Conservation (phyloP, 495 filamentous ascomycete species). For the Lasiosphaeriaceae sp. region DNA sequence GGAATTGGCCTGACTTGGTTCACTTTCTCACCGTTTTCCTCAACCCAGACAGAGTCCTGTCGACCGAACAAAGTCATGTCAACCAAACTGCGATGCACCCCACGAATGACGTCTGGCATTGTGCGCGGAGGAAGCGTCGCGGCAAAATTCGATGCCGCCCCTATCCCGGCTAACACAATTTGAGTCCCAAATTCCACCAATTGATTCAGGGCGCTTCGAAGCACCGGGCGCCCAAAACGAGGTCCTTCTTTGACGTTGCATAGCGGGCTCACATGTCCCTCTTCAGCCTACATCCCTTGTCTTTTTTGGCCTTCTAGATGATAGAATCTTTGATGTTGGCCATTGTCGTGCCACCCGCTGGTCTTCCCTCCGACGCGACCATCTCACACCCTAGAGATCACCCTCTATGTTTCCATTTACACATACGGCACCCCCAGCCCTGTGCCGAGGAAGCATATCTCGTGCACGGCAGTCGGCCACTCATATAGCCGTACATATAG, state of each 20-base stretch:
- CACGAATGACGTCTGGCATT: conserved; percentile 2
- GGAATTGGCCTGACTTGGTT: no score
- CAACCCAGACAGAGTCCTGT: not conserved
- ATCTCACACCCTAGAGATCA: not conserved
- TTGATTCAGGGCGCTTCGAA: not conserved
- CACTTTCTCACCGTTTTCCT: no score
- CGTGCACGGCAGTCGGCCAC: not conserved
- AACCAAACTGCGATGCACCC: not conserved
- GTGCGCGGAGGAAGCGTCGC: conserved; percentile 4
- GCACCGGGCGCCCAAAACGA: not conserved
- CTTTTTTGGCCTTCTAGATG: not conserved
- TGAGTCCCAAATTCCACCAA: conserved; percentile 4
- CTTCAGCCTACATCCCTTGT: not conserved
- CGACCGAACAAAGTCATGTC: not conserved
- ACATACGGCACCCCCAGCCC: not conserved
- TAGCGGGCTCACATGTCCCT: not conserved
- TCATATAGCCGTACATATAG: conserved; percentile 23
- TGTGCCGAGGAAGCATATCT: not conserved
- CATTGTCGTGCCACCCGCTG: not conserved
- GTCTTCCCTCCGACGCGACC: not conserved
- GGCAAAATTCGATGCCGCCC: conserved; percentile 17
- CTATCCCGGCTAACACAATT: not conserved
- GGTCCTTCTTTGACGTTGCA: not conserved
- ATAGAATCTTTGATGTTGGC: not conserved
- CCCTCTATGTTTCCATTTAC: no score